Conservation (phyloP, 106 monocot genomes). For the Dendrobium huoshanense region DNA sequence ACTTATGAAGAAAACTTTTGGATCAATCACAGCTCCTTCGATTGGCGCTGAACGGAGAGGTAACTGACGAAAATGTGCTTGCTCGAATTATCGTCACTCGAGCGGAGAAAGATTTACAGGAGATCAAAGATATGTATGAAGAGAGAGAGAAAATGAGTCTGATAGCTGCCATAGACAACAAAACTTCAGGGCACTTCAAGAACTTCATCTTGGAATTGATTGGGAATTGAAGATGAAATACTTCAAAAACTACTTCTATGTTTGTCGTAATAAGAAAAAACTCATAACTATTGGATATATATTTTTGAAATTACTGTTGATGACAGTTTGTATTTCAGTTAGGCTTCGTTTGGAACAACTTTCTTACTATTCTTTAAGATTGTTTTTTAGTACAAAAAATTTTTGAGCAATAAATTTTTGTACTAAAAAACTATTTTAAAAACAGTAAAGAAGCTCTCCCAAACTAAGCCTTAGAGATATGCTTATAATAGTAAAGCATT, state of each 20-base stretch:
- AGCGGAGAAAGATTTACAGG: conserved; percentile 40
- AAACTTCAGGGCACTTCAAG: conserved; percentile 59
- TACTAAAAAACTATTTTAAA: no score
- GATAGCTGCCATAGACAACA: conserved; percentile 35
- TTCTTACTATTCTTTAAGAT: no score
- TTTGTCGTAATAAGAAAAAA: neutral
- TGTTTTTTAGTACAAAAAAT: no score
- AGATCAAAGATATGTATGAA: conserved; percentile 36
- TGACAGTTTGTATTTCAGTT: neutral
- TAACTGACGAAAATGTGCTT: conserved; percentile 29
- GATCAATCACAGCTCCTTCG: conserved; percentile 32
- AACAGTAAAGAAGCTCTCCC: no score
- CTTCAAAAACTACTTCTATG: neutral
- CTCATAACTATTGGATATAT: neutral
- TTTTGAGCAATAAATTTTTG: no score
- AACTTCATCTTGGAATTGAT: conserved; percentile 56
- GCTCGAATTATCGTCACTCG: conserved; percentile 45
- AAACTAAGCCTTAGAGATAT: neutral
- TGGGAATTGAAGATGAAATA: conserved; percentile 26
- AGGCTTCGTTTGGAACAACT: no score
- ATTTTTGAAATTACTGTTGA: neutral
- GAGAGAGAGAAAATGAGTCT: conserved; percentile 40
- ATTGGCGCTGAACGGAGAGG: conserved; percentile 12
- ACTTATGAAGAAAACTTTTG: neutral
- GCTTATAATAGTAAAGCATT: neutral